Percentiles rank a stretch among this genome's conserved stretches.
Evolutionary conservation across 805 yeast genomes (phyloP).

Genomic region (Hyphopichia homilentoma): DNA sequence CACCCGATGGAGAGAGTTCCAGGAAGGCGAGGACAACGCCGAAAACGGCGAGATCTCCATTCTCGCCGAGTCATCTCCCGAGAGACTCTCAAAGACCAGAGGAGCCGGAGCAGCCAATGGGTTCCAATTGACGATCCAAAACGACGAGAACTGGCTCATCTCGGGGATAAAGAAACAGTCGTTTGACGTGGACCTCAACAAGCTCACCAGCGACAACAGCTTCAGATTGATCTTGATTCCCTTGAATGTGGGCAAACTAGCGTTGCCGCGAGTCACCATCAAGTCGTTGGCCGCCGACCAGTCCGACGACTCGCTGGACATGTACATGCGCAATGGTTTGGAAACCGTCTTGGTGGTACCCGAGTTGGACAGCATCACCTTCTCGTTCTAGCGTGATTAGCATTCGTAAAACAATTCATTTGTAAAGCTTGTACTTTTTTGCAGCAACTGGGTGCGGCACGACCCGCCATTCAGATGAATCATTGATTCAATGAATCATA

Average conservation of each 20-base stretch:
- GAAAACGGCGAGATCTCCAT: constrained; percentile 8
- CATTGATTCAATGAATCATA: too few species aligned
- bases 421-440: too few species aligned
- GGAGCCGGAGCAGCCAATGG: constrained; percentile 9
- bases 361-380: constrained; percentile 57
- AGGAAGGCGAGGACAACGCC: constrained; percentile 8
- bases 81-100: constrained; percentile 1
- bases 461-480: too few species aligned
- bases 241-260: constrained; percentile 66
- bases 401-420: too few species aligned
- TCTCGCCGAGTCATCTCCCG: constrained; percentile 24
- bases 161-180: constrained; percentile 63
- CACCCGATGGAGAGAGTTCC: constrained; percentile 38
- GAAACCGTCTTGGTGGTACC: constrained; percentile 73
- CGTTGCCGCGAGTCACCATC: constrained; percentile 57
- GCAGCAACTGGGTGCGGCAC: too few species aligned
- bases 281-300: constrained; percentile 16
- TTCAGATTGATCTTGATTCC: constrained; percentile 61
- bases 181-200: constrained; percentile 35
- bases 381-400: constrained; percentile 53
- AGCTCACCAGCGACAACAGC: constrained; percentile 7
- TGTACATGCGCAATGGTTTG: constrained; percentile 59
- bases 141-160: constrained; percentile 74
- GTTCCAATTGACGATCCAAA: constrained; percentile 46
- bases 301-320: constrained; percentile 46